A percentile compares a stretch with the other conserved stretches of the same genome.
Evolutionary conservation across 371 early-diverging fungal species (phyloP).

Genomic region (Mortierella sp.): DNA sequence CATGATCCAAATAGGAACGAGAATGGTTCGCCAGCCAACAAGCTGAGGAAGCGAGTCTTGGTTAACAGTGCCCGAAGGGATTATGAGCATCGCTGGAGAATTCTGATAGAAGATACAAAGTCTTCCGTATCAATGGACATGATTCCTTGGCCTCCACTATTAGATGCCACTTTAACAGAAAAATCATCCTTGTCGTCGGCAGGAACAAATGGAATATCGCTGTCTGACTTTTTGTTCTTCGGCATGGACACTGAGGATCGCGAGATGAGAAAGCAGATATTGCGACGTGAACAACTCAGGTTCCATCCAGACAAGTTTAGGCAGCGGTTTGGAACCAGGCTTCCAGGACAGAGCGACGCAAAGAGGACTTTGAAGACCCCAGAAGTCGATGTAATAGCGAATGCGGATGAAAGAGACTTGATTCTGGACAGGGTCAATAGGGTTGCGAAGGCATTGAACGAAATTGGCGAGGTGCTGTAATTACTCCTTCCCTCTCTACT

Average conservation of each 20-base stretch:
- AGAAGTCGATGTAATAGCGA: neutral
- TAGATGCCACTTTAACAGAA: neutral
- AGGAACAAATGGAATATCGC: conserved; percentile 4
- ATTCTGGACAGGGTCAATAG: conserved; percentile 35
- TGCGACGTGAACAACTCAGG: conserved; percentile 35
- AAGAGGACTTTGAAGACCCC: neutral
- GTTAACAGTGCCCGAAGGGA: conserved; percentile 11
- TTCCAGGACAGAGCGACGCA: conserved; percentile 1
- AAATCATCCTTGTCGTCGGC: neutral
- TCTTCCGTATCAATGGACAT: conserved; percentile 17
- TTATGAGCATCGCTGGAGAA: conserved; percentile 27
- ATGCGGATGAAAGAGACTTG: conserved; percentile 12
- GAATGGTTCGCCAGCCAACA: conserved; percentile 12
- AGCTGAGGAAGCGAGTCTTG: conserved; percentile 10
- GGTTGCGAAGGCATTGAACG: conserved; percentile 32
- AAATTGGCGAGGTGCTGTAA: conserved; percentile 14
- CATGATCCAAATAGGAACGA: neutral
- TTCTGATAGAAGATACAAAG: neutral
- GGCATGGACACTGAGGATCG: conserved; percentile 19
- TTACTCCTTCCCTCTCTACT: too few relatives aligned
- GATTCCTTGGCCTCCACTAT: conserved; percentile 41
- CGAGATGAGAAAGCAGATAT: conserved; percentile 22
- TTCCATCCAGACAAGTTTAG: conserved; percentile 48
- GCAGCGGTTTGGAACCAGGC: conserved; percentile 35
- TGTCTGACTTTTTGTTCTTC: conserved; percentile 42